phyloP scores from a whole-genome alignment of 768 basidiomycete genomes.

The Leccinum broughii region DNA sequence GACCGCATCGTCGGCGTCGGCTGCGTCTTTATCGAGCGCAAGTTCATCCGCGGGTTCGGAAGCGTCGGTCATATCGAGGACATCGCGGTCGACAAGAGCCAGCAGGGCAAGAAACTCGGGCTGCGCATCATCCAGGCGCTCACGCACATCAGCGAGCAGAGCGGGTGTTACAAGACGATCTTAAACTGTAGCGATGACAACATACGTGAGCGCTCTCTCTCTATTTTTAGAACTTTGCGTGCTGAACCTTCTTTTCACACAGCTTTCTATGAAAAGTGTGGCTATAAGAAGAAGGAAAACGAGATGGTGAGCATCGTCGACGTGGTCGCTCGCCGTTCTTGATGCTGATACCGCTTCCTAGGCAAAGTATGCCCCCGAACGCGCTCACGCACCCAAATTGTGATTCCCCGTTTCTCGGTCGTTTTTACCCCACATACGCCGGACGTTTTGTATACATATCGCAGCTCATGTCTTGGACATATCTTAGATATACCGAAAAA shows the following conservation, averaged over 20 bases:
- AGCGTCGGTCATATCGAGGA: constrained; percentile 96
- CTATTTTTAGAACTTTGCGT: constrained; percentile 4
- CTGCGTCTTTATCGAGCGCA: constrained; percentile 86
- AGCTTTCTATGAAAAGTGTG: constrained; percentile 99
- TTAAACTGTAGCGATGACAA: constrained; percentile 92
- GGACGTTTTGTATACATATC: constrained; percentile 16
- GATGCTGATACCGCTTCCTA: constrained; percentile 25
- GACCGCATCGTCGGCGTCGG: constrained; percentile 86
- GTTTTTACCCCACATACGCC: neutral
- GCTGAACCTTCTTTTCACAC: constrained; percentile 16
- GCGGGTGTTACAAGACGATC: constrained; percentile 95
- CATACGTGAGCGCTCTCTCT: constrained; percentile 66
- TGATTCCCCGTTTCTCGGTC: constrained; percentile 8
- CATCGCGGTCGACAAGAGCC: constrained; percentile 84
- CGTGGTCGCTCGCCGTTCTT: neutral
- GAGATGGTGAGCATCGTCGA: constrained; percentile 69
- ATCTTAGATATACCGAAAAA: constrained; percentile 11
- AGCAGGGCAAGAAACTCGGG: constrained; percentile 93
- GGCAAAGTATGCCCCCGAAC: constrained; percentile 61
- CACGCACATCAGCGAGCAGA: constrained; percentile 76
- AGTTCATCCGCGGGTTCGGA: constrained; percentile 87
- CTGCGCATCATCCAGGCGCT: constrained; percentile 84
- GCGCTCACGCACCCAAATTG: constrained; percentile 18
- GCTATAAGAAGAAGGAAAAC: constrained; percentile 84
- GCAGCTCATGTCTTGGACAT: constrained; percentile 15